Evolutionary conservation across 306 rosid species (phyloP), one percentile per base, ranked within the genome.

Genomic region (Mimosa bimucronata): DNA sequence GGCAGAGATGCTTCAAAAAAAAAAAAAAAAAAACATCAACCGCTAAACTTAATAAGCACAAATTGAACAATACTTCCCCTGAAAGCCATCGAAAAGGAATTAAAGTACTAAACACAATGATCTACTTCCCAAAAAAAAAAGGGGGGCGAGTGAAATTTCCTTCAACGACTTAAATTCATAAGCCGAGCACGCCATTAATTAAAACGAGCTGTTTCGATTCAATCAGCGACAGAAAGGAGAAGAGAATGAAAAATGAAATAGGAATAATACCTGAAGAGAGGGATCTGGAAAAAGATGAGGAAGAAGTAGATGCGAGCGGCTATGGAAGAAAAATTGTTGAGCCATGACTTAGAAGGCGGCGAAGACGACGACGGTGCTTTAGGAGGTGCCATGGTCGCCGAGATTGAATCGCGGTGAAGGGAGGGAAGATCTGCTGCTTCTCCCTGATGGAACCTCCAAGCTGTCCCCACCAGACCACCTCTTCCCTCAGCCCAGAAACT

Each of bases 271-370:
- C 99, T 89, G 93, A 95, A 95, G 66, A 95, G 97, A 75, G 99
- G 98, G 89, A 95, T 85, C 90, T 95, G 98, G 25, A 95, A 90
- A 60, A 93, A 57, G 89, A 93, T 91, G 29, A 95, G 87, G 79
- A 93, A 29, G 82, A 95, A 90, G 84, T 74, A 91, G 91, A 93
- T 64, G 78, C 87, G 88, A 55, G 97, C 77, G 12, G 98, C 91
- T 0, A 82, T 67, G 6, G 90, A 55, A 0, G 94, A 88, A 21
- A 93, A 14, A 13, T 82, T 89, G 62, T 84, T 85, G 45, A 88
- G 40, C 97, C 95, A 90, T 79, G 86, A 30, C 60, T 71, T 92
- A 1, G 88, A 76, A 48, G 90, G 83, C 61, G 18, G 77, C 58
- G 3, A 84, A 25, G 85, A 73, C 30, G 85, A 21, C n/a, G 91